Evolutionary conservation across 305 asterid species (phyloP).

Genomic region (Solanum aculeatissimum): DNA sequence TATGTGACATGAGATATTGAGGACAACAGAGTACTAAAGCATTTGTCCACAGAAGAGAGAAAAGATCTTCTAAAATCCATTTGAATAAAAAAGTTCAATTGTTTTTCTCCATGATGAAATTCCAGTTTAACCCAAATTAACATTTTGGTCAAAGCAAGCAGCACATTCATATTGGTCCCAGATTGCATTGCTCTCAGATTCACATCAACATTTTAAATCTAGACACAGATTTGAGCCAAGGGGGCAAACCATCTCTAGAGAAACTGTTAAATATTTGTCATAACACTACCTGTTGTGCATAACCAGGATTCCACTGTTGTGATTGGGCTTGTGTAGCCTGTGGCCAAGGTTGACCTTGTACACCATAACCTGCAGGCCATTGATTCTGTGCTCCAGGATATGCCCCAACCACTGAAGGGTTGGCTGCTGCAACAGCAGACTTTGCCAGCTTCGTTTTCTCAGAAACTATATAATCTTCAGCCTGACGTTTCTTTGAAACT

Average conservation of each 20-base stretch:
- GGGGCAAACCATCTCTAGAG: neutral
- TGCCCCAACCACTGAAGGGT: slow-evolving; percentile 54
- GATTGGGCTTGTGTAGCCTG: slow-evolving; percentile 78
- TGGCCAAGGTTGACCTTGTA: slow-evolving; percentile 84
- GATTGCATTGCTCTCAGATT: neutral
- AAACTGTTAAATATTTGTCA: neutral
- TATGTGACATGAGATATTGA: neutral
- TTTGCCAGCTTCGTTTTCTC: slow-evolving; percentile 70
- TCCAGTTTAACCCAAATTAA: neutral
- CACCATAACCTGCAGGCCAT: slow-evolving; percentile 82
- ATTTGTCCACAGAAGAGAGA: neutral
- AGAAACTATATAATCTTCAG: slow-evolving; percentile 72
- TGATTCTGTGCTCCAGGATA: slow-evolving; percentile 65
- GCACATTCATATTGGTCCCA: neutral
- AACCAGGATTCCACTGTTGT: slow-evolving; percentile 76
- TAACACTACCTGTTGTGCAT: slow-evolving; percentile 60
- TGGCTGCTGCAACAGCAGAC: slow-evolving; percentile 41
- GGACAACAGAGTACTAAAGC: neutral
- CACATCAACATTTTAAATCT: neutral
- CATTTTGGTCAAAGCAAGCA: neutral
- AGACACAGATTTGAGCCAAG: neutral
- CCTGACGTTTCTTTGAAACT: slow-evolving; percentile 84
- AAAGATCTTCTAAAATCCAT: neutral
- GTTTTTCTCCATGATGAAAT: neutral
- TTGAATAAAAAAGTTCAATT: neutral